Percentiles rank a stretch among this genome's conserved stretches.
phyloP scores from a whole-genome alignment of 202 grass and related monocot genomes.

The Carex sylvatica region DNA sequence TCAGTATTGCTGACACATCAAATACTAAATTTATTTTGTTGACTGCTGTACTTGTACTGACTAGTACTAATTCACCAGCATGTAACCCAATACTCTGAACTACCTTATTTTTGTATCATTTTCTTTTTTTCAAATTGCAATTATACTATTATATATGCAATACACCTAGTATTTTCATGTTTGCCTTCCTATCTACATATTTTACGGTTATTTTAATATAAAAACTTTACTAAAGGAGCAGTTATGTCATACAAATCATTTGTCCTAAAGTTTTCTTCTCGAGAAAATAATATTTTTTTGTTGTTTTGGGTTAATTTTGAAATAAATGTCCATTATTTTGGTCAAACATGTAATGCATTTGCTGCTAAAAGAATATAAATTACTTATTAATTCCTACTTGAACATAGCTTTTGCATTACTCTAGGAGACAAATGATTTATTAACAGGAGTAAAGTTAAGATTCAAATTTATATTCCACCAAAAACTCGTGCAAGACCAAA shows the following conservation, averaged over 20 bases:
- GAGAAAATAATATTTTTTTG: not conserved
- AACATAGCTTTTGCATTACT: not conserved
- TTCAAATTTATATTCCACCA: not conserved
- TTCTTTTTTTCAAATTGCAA: not conserved
- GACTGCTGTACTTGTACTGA: not conserved
- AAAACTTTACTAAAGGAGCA: not conserved
- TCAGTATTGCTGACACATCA: not conserved
- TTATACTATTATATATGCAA: not conserved
- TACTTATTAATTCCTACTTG: not conserved
- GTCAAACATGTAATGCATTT: not conserved
- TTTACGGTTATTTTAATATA: not conserved
- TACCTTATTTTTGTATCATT: not conserved
- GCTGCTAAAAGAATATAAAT: not conserved
- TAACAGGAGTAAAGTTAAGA: not conserved
- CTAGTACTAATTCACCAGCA: not conserved
- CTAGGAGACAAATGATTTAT: not conserved
- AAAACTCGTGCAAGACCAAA: not conserved
- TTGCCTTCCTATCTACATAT: not conserved
- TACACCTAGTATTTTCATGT: not conserved
- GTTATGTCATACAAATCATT: not conserved
- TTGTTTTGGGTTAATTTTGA: not conserved
- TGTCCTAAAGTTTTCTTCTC: no score
- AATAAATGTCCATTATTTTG: not conserved
- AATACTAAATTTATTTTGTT: not conserved
- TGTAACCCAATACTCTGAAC: not conserved